Evolutionary conservation across 1,284 basidiomycete genomes (phyloP).

Genomic region (Caloboletus firmus): DNA sequence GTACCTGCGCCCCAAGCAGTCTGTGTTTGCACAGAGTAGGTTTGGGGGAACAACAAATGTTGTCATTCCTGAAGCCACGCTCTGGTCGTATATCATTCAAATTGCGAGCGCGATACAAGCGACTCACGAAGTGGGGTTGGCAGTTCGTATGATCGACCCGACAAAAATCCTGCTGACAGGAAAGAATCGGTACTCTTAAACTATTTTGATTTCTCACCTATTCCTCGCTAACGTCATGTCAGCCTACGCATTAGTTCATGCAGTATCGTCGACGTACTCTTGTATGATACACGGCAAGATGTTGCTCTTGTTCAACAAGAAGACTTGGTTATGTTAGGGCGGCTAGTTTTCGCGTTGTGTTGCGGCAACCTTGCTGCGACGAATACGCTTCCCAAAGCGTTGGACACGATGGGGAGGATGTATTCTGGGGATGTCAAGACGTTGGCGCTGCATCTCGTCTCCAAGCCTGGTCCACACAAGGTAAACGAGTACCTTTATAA

Average conservation of each 20-base stretch:
- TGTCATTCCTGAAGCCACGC: constrained; percentile 71
- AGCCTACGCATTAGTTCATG: constrained; percentile 82
- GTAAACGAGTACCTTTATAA: constrained; percentile 30
- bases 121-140: constrained; percentile 81
- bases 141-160: constrained; percentile 82
- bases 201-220: not conserved
- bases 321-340: constrained; percentile 85
- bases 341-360: constrained; percentile 80
- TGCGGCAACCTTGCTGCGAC: constrained; percentile 65
- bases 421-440: constrained; percentile 87
- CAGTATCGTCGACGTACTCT: constrained; percentile 82
- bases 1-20: constrained; percentile 54
- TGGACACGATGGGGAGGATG: constrained; percentile 73
- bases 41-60: constrained; percentile 38
- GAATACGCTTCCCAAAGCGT: constrained; percentile 67
- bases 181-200: constrained; percentile 70
- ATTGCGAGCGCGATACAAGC: constrained; percentile 85
- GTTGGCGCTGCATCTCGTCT: constrained; percentile 76
- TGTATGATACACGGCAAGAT: constrained; percentile 70
- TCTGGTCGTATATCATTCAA: constrained; percentile 96
- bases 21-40: constrained; percentile 45
- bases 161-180: constrained; percentile 89
- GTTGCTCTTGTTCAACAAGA: constrained; percentile 75
- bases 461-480: constrained; percentile 67
- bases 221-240: constrained; percentile 2